Evolutionary conservation across 768 basidiomycete species (phyloP).

Genomic region (Tylopilus rubrobrunneus): DNA sequence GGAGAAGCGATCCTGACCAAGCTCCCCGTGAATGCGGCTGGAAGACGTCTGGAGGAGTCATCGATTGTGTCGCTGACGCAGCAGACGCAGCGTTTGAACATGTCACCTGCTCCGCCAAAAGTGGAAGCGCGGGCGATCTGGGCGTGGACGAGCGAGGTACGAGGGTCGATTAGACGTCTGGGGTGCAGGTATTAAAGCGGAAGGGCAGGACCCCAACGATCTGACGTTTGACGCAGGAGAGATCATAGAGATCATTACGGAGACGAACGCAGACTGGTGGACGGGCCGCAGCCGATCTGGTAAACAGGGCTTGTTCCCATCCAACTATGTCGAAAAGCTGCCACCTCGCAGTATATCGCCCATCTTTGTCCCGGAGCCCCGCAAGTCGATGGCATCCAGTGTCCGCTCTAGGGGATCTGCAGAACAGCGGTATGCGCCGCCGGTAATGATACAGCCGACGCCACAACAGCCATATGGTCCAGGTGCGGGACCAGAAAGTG

Average conservation of each 20-base stretch:
- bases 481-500: conserved; percentile 14
- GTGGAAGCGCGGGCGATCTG: conserved; percentile 29
- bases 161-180: background rate
- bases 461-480: conserved; percentile 12
- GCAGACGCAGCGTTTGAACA: conserved; percentile 17
- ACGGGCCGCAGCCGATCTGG: conserved; percentile 60
- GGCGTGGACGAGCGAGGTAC: conserved; percentile 30
- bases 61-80: conserved; percentile 21
- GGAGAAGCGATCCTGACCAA: conserved; percentile 38
- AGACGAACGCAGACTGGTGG: conserved; percentile 92
- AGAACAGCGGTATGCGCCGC: conserved; percentile 16
- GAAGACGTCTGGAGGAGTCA: conserved; percentile 16
- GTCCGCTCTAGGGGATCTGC: conserved; percentile 1
- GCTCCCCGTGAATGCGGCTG: conserved; percentile 27
- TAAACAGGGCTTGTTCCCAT: conserved; percentile 72
- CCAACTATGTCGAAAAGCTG: conserved; percentile 68
- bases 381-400: conserved; percentile 12
- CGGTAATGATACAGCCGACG: conserved; percentile 17
- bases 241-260: conserved; percentile 72
- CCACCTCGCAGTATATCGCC: conserved; percentile 19
- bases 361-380: conserved; percentile 20
- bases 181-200: conserved; percentile 4
- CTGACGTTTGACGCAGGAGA: conserved; percentile 74
- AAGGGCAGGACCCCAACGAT: conserved; percentile 66
- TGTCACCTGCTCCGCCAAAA: conserved; percentile 25